phyloP scores from a whole-genome alignment of 352 stramenopile genomes.

The Globisporangium rhizosaccharum region DNA sequence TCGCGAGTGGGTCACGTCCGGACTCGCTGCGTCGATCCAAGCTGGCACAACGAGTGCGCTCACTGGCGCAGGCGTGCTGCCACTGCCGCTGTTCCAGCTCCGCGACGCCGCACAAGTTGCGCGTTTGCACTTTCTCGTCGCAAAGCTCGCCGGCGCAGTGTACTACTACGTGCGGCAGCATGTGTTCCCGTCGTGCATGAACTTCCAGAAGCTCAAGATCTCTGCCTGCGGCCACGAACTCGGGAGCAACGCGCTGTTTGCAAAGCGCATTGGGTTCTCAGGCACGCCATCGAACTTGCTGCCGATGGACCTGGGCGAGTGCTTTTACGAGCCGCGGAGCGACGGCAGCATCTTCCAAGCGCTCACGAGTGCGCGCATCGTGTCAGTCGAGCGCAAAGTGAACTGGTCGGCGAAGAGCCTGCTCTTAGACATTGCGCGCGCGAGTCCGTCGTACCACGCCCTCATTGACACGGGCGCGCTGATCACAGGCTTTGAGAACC shows the following conservation, averaged over 20 bases:
- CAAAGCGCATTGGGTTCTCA: slow-evolving; percentile 96
- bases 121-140: slow-evolving; percentile 92
- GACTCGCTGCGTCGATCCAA: slow-evolving; percentile 26
- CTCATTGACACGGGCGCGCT: slow-evolving; percentile 90
- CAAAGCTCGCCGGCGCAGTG: slow-evolving; percentile 91
- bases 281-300: slow-evolving; percentile 98
- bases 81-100: slow-evolving; percentile 96
- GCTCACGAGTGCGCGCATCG: slow-evolving; percentile 92
- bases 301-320: slow-evolving; percentile 97
- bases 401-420: slow-evolving; percentile 77
- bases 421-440: slow-evolving; percentile 69
- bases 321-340: slow-evolving; percentile 97
- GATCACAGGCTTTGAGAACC: slow-evolving; percentile 89
- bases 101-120: slow-evolving; percentile 95
- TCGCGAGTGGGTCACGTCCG: slow-evolving; percentile 60
- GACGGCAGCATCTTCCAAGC: slow-evolving; percentile 98
- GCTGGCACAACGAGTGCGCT: slow-evolving; percentile 13
- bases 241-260: slow-evolving; percentile 97
- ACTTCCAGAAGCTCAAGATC: slow-evolving; percentile 98
- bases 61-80: slow-evolving; percentile 58
- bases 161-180: slow-evolving; percentile 98
- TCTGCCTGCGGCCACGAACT: slow-evolving; percentile 98
- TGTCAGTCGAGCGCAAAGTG: slow-evolving; percentile 78
- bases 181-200: slow-evolving; percentile 99
- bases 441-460: slow-evolving; percentile 73